These are phyloP conservation scores for Anthracocystis panici-leucophaei DNA, from an alignment of 1,284 basidiomycete species.

Conservation along the genomic window DNA sequence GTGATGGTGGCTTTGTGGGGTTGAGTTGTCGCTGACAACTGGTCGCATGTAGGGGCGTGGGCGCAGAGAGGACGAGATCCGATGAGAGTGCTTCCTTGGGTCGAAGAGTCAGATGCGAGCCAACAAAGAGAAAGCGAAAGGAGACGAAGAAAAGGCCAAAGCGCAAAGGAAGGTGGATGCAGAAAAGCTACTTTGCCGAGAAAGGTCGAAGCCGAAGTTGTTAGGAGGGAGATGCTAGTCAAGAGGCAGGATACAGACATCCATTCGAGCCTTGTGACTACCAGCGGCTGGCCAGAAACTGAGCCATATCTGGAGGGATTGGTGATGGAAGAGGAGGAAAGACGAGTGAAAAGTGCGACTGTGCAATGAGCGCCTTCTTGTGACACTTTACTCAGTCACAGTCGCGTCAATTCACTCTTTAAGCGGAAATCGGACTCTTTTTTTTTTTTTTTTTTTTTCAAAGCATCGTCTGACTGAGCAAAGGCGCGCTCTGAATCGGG, in stretches of 20 bases:
- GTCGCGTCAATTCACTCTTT: slow-evolving; percentile 7
- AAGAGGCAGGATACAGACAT: background rate
- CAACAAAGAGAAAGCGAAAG: background rate
- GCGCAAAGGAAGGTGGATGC: slow-evolving; percentile 13
- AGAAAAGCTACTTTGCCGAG: slow-evolving; percentile 16
- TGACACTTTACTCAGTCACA: background rate
- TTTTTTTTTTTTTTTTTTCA: too few species aligned
- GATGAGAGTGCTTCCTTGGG: slow-evolving; percentile 3
- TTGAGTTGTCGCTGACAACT: background rate
- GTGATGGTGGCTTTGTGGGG: background rate
- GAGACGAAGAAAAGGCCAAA: background rate
- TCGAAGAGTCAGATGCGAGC: background rate
- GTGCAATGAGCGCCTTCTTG: background rate
- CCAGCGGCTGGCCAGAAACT: background rate
- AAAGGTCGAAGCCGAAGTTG: background rate
- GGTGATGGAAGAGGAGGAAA: background rate
- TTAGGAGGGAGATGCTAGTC: background rate
- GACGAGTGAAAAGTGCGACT: background rate
- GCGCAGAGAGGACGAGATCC: background rate
- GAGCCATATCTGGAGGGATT: background rate
- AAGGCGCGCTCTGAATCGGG: background rate
- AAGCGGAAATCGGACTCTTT: slow-evolving; percentile 15
- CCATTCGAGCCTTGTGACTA: background rate
- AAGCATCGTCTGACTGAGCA: slow-evolving; percentile 2
- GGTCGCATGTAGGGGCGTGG: background rate